Evolutionary conservation across 164 flowering plant species (phyloP).

Genomic region (Stephania cephalantha): DNA sequence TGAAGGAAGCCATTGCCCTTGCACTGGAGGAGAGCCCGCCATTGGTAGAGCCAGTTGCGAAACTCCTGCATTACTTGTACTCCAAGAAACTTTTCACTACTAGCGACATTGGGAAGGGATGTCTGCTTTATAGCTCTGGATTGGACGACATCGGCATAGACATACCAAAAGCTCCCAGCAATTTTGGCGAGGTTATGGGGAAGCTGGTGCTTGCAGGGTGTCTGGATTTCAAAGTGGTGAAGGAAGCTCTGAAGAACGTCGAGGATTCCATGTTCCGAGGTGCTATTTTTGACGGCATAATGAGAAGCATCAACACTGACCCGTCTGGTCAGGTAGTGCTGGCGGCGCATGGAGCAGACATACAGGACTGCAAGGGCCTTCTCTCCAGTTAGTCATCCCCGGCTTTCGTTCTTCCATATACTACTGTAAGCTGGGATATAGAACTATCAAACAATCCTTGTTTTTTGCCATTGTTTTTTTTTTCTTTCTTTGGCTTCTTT

Average conservation of each 20-base stretch:
- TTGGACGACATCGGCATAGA: slow-evolving; percentile 82
- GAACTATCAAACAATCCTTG: background rate
- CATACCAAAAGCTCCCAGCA: slow-evolving; percentile 77
- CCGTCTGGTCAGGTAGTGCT: slow-evolving; percentile 44
- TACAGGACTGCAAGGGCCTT: slow-evolving; percentile 52
- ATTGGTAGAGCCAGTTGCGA: slow-evolving; percentile 45
- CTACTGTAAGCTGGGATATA: slow-evolving; percentile 16
- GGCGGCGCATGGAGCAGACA: slow-evolving; percentile 50
- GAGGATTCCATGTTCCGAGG: slow-evolving; percentile 47
- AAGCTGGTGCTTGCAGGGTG: slow-evolving; percentile 44
- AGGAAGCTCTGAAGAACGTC: slow-evolving; percentile 49
- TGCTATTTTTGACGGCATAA: slow-evolving; percentile 40
- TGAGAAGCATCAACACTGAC: slow-evolving; percentile 26
- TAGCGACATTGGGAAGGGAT: slow-evolving; percentile 57
- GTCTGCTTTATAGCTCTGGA: slow-evolving; percentile 50
- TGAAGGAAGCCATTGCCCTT: slow-evolving; percentile 66
- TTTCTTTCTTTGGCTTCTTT: slow-evolving; percentile 2
- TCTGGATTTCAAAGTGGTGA: slow-evolving; percentile 55
- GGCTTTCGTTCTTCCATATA: background rate
- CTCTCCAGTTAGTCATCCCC: slow-evolving; percentile 15
- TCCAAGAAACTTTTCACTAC: slow-evolving; percentile 44
- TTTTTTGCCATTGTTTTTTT: slow-evolving; percentile 2
- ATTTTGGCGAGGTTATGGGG: slow-evolving; percentile 72
- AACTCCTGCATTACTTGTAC: slow-evolving; percentile 53
- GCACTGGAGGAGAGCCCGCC: slow-evolving; percentile 75